phyloP scores from a whole-genome alignment of 2,329 filamentous ascomycete genomes.

The Teratosphaeriaceae sp. region DNA sequence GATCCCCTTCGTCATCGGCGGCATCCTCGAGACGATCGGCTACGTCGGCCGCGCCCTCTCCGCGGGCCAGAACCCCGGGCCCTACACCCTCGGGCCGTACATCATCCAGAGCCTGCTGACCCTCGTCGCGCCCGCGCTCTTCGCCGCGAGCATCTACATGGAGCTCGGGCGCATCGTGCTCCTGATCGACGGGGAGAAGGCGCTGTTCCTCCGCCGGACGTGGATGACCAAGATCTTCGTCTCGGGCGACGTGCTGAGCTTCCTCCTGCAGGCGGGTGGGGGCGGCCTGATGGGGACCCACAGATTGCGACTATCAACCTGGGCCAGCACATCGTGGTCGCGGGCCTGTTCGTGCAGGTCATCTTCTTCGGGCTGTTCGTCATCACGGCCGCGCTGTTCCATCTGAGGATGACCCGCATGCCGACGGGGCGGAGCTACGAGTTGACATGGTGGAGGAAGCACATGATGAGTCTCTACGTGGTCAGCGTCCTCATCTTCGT shows the following conservation, averaged over 20 bases:
- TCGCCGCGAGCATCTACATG: conserved; percentile 47
- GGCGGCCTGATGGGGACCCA: conserved; percentile 33
- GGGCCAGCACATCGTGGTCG: conserved; percentile 41
- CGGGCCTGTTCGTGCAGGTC: conserved; percentile 35
- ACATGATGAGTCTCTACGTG: conserved; percentile 39
- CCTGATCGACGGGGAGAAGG: conserved; percentile 34
- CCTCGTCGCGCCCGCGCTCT: conserved; percentile 43
- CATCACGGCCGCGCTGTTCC: conserved; percentile 23
- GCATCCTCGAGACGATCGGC: conserved; percentile 47
- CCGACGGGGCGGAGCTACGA: conserved; percentile 14
- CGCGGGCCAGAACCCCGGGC: conserved; percentile 33
- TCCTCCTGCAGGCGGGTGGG: conserved; percentile 39
- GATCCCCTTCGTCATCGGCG: conserved; percentile 47
- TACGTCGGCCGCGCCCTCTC: conserved; percentile 46
- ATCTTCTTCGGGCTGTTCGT: conserved; percentile 47
- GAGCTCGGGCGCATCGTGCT: conserved; percentile 41
- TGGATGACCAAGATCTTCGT: conserved; percentile 46
- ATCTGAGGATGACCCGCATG: conserved; percentile 17
- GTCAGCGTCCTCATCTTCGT: conserved; percentile 42
- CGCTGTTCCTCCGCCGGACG: conserved; percentile 36
- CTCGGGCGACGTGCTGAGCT: conserved; percentile 42
- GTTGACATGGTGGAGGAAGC: conserved; percentile 33
- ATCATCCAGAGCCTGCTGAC: conserved; percentile 41
- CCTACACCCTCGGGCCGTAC: conserved; percentile 35
- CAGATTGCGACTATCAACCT: conserved; percentile 24